Evolutionary conservation across 108 stramenopile genomes (phyloP).

Genomic region (Ochromonas danica): DNA sequence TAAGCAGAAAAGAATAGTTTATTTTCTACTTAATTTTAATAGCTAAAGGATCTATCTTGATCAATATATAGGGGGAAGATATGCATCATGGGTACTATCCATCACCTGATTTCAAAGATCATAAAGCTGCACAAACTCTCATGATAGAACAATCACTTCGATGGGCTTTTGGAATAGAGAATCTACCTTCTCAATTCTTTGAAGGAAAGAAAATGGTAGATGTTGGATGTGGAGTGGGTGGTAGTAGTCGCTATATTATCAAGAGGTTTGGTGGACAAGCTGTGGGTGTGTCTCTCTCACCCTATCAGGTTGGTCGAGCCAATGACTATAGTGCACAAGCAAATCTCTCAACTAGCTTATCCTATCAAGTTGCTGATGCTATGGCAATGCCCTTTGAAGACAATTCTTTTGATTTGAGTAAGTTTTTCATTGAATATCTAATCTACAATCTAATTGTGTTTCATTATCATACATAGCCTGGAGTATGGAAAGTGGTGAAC

Average conservation of each 20-base stretch:
- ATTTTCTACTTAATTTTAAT: not conserved
- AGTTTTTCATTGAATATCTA: too few species aligned
- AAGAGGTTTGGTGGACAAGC: constrained; percentile 65
- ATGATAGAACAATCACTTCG: constrained; percentile 86
- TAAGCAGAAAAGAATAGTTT: not conserved
- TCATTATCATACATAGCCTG: constrained; percentile 57
- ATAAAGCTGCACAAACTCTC: constrained; percentile 70
- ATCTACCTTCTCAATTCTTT: constrained; percentile 25
- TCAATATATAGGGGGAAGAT: constrained; percentile 59
- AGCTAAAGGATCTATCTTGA: not conserved
- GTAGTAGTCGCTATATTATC: constrained; percentile 79
- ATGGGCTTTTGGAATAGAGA: constrained; percentile 65
- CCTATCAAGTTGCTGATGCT: constrained; percentile 80
- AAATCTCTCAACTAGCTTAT: constrained; percentile 28
- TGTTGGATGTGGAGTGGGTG: constrained; percentile 94
- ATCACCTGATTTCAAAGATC: constrained; percentile 4
- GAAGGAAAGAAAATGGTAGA: constrained; percentile 56
- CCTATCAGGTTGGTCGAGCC: constrained; percentile 78
- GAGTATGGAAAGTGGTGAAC: constrained; percentile 87
- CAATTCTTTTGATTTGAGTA: constrained; percentile 73
- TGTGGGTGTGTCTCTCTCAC: constrained; percentile 83
- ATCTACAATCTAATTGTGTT: too few species aligned
- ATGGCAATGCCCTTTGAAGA: constrained; percentile 79
- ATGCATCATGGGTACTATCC: constrained; percentile 61
- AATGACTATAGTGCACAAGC: constrained; percentile 67